Evolutionary conservation across 495 filamentous ascomycete species (phyloP).

Genomic region (Chaetomium cochliodes): DNA sequence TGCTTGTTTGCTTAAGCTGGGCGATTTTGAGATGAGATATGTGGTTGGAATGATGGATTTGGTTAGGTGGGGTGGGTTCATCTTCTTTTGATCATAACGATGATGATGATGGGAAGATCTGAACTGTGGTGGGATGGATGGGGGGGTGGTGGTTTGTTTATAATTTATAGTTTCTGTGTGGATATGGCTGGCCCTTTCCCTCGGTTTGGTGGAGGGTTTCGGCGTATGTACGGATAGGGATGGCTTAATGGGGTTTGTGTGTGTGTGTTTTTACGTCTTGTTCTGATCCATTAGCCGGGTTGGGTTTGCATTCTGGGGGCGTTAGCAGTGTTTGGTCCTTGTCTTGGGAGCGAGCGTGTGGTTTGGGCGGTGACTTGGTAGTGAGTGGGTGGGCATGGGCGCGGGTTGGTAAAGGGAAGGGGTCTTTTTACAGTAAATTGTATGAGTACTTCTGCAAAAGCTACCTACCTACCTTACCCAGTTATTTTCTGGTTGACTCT

Average conservation of each 20-base stretch:
- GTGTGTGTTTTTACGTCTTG: neutral
- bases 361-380: neutral
- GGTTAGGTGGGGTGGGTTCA: neutral
- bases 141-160: no score
- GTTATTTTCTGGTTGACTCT: no score
- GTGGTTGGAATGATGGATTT: neutral
- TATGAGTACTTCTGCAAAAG: no score
- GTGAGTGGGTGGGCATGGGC: neutral
- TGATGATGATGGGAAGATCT: neutral
- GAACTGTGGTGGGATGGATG: neutral
- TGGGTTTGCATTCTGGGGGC: constrained; percentile 17
- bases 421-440: no score
- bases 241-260: neutral
- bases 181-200: constrained; percentile 15
- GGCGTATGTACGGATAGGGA: constrained; percentile 13
- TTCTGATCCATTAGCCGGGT: constrained; percentile 2
- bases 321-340: neutral
- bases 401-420: no score
- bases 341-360: neutral
- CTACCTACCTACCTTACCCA: no score
- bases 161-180: neutral
- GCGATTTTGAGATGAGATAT: neutral
- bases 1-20: no score
- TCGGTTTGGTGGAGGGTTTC: neutral
- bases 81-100: neutral